Base-by-base conservation (phyloP, 2,329 filamentous ascomycete genomes). In the Beauveria sp. region DNA sequence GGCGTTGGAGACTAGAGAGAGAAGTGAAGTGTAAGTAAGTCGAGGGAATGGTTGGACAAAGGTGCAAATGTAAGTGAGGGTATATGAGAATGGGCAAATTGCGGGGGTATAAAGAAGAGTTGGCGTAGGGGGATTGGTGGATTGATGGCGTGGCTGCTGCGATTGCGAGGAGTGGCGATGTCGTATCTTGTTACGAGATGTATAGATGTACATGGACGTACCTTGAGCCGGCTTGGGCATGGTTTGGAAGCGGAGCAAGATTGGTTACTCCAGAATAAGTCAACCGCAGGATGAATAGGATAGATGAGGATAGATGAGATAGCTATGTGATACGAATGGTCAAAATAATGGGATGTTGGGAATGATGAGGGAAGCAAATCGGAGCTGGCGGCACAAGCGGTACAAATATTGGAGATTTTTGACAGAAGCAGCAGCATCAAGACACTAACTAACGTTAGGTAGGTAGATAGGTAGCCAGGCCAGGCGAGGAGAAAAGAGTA, bases 1-100 rank as follows among this genome's bases (percentile, higher is more conserved):
- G 43, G 75, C 71, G 26, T 68, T 67, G 56, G 69, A 66, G 42
- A 64, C 69, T 70, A 65, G 64, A 67, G 63, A 38, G 22, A 60
- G 62, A 65, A 66, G 63, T 61, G 56, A 60, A 12, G 18, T 45
- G 57, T 57, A 51, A 55, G 50, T 12, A 48, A 26, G 48, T n/a
- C 5, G 38, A 34, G 57, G 12, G n/a, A 34, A 14, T 14, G 18
- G 22, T 42, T 7, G 20, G 8, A 9, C 18, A 7, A 22, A 53
- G 20, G 45, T 46, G 50, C n/a, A 53, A 53, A 43, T 60, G 24
- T 56, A 46, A 26, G 34, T 26, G 60, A 55, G 34, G 45, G 24
- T 52, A 56, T 57, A 52, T 26, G 20, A 46, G 42, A 40, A 49
- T 40, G 34, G 10, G 26, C 46, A 26, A 50, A 62, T 49, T 55